A percentile compares a stretch with the other conserved stretches of the same genome.
Evolutionary conservation across 2,329 filamentous ascomycete genomes (phyloP).

Genomic region (Lachnellula subtilissima): DNA sequence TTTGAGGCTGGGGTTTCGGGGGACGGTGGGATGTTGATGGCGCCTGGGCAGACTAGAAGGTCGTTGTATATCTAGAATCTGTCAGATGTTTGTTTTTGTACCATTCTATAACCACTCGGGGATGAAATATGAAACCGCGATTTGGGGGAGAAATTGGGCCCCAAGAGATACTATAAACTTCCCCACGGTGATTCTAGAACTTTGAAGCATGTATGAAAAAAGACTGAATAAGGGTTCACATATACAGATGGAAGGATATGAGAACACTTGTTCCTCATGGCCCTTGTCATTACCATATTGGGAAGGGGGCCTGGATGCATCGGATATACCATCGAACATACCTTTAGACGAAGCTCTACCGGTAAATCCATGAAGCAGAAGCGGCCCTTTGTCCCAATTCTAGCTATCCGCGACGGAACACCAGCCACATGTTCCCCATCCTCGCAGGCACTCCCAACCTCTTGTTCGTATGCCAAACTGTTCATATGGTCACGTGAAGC

Average conservation of each 20-base stretch:
- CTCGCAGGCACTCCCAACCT: neutral
- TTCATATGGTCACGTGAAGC: neutral
- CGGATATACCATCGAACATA: conserved; percentile 12
- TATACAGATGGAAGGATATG: neutral
- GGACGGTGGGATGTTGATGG: conserved; percentile 5
- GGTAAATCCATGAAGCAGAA: conserved; percentile 28
- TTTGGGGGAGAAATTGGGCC: no score
- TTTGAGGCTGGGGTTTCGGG: conserved; percentile 1
- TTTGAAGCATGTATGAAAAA: no score
- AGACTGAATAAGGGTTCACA: neutral
- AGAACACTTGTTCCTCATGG: no score
- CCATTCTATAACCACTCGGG: no score
- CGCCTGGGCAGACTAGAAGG: conserved; percentile 18
- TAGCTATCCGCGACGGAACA: neutral
- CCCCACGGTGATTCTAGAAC: no score
- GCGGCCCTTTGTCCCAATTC: conserved; percentile 14
- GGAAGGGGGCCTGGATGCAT: neutral
- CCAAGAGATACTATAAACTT: no score
- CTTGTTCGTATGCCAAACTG: neutral
- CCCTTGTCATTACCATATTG: neutral
- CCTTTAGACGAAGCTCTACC: conserved; percentile 29
- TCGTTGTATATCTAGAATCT: conserved; percentile 14
- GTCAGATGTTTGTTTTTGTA: neutral
- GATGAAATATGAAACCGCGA: neutral
- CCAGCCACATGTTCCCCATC: neutral